Evolutionary conservation across 2,329 filamentous ascomycete genomes (phyloP).

Genomic region (Ceratocystiopsis minuta): DNA sequence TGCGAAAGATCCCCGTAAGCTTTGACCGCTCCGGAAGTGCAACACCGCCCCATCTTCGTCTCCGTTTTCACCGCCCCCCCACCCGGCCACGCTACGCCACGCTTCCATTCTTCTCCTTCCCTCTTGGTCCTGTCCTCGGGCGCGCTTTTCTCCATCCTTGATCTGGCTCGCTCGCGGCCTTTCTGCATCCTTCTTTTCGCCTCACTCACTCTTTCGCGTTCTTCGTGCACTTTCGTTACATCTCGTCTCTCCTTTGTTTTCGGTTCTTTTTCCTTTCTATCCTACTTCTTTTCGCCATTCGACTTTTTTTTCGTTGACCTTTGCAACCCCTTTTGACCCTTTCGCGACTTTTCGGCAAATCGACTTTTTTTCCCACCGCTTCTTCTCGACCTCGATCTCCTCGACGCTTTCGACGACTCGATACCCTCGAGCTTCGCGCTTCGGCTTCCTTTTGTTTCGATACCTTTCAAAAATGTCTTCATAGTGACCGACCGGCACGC

Average conservation of each 20-base stretch:
- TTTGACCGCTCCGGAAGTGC: no score
- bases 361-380: no score
- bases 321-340: neutral
- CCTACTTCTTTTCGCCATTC: conserved; percentile 1
- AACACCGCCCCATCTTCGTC: no score
- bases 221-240: neutral
- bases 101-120: no score
- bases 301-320: neutral
- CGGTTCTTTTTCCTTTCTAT: neutral
- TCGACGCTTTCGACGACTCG: neutral
- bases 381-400: neutral
- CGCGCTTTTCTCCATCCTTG: no score
- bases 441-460: neutral
- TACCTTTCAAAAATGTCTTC: neutral
- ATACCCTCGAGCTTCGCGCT: neutral
- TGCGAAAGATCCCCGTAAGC: no score
- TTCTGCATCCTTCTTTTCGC: no score
- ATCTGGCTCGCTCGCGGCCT: no score
- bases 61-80: no score
- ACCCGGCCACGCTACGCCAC: no score
- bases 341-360: no score
- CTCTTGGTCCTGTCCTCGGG: no score
- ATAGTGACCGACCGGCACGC: neutral
- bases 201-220: neutral
- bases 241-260: neutral